These are phyloP conservation scores for Sequoia sempervirens DNA, from an alignment of 75 land plant species.

Conservation along the genomic window DNA sequence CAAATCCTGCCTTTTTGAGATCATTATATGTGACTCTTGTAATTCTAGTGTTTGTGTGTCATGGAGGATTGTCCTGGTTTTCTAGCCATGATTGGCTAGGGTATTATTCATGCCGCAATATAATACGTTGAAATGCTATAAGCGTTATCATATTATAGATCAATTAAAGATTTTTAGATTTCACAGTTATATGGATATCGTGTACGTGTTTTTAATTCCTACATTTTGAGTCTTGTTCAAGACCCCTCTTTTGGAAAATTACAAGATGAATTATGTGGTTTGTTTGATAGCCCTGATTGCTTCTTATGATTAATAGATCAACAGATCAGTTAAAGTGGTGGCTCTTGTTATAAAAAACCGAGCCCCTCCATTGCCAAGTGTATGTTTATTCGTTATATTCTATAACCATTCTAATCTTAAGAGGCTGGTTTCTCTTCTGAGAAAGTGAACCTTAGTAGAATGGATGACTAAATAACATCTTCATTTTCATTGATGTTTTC, in stretches of 20 bases:
- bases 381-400: background rate
- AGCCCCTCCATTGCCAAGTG: background rate
- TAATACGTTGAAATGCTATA: background rate
- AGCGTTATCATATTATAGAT: background rate
- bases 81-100: background rate
- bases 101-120: background rate
- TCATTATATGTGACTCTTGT: background rate
- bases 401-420: background rate
- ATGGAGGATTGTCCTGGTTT: background rate
- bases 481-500: background rate
- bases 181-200: too few relatives aligned
- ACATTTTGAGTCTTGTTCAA: too few relatives aligned
- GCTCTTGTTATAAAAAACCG: background rate
- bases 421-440: background rate
- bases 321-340: too few relatives aligned
- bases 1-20: background rate
- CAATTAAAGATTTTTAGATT: too few relatives aligned
- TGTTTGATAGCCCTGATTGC: too few relatives aligned
- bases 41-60: background rate
- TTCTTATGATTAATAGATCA: too few relatives aligned
- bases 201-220: too few relatives aligned
- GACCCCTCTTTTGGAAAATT: too few relatives aligned
- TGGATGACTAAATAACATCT: background rate
- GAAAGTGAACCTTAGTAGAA: background rate
- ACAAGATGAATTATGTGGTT: too few relatives aligned